Conservation (phyloP, 2,329 filamentous ascomycete genomes). For the Aaosphaeria arxii region DNA sequence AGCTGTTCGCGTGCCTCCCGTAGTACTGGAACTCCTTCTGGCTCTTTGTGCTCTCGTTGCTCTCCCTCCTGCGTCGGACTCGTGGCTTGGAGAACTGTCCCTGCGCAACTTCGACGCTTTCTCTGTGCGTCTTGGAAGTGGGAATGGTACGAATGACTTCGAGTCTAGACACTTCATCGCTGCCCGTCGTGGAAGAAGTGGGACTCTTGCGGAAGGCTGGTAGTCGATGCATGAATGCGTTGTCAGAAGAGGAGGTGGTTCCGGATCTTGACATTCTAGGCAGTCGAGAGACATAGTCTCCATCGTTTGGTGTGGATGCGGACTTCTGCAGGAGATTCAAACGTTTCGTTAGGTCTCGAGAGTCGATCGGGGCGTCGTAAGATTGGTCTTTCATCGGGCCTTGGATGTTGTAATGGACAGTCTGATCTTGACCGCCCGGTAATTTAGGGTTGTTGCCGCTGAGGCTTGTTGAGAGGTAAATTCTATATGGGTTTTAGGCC, state of each 20-base stretch:
- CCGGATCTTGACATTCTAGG: slow-evolving; percentile 16
- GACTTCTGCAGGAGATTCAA: slow-evolving; percentile 4
- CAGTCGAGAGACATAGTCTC: slow-evolving; percentile 11
- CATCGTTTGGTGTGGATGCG: slow-evolving; percentile 2
- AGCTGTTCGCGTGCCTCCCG: slow-evolving; percentile 35
- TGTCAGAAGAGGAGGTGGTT: slow-evolving; percentile 28
- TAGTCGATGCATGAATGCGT: slow-evolving; percentile 6
- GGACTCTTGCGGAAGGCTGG: slow-evolving; percentile 22
- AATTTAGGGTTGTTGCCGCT: neutral
- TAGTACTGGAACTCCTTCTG: slow-evolving; percentile 30
- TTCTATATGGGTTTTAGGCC: too few relatives aligned
- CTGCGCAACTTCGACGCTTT: slow-evolving; percentile 15
- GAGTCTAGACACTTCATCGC: slow-evolving; percentile 11
- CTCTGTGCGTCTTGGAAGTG: slow-evolving; percentile 8
- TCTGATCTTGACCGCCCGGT: slow-evolving; percentile 3
- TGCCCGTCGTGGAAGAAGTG: slow-evolving; percentile 22
- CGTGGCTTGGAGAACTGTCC: slow-evolving; percentile 30
- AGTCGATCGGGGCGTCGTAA: slow-evolving; percentile 13
- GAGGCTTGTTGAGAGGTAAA: neutral
- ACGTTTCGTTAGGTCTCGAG: slow-evolving; percentile 6
- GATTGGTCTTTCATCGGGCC: slow-evolving; percentile 28
- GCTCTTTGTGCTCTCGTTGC: slow-evolving; percentile 10
- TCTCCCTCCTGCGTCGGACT: slow-evolving; percentile 15
- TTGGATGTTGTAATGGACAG: slow-evolving; percentile 2
- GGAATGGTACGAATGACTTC: slow-evolving; percentile 11